Conservation (phyloP, 2,329 filamentous ascomycete species). For the Ceratocystis cubensis region DNA sequence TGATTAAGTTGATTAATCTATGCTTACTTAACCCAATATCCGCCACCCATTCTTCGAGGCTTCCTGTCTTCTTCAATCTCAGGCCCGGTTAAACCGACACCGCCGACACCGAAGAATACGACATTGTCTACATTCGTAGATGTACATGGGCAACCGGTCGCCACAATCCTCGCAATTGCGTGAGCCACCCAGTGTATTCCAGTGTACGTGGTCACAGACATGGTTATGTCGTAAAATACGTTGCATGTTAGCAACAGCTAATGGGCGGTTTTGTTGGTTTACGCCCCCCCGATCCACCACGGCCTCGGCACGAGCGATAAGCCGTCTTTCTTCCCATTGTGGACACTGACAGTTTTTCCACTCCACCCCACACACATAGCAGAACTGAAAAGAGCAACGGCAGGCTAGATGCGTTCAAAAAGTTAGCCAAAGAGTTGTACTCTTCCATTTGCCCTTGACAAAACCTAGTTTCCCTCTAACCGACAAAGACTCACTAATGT, state of each 20-base stretch:
- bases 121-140: conserved; percentile 37
- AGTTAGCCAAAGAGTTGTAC: not conserved
- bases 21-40: not conserved
- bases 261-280: not conserved
- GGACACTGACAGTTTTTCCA: conserved; percentile 34
- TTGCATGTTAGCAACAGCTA: conserved; percentile 25
- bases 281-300: not conserved
- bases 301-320: not conserved
- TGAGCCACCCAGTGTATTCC: conserved; percentile 28
- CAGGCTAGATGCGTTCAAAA: conserved; percentile 30
- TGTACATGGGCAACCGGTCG: conserved; percentile 30
- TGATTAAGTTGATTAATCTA: not conserved
- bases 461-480: not conserved
- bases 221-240: conserved; percentile 29
- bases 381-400: conserved; percentile 37
- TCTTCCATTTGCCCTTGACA: not conserved
- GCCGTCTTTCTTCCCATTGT: conserved; percentile 30
- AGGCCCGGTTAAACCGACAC: conserved; percentile 32
- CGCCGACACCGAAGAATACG: conserved; percentile 33
- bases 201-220: conserved; percentile 30
- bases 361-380: conserved; percentile 34
- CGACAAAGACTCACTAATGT: conserved; percentile 39
- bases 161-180: conserved; percentile 34
- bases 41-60: not conserved
- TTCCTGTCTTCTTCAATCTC: not conserved